Evolutionary conservation across 352 stramenopile species (phyloP).

Genomic region (Phytophthora podocarpi): DNA sequence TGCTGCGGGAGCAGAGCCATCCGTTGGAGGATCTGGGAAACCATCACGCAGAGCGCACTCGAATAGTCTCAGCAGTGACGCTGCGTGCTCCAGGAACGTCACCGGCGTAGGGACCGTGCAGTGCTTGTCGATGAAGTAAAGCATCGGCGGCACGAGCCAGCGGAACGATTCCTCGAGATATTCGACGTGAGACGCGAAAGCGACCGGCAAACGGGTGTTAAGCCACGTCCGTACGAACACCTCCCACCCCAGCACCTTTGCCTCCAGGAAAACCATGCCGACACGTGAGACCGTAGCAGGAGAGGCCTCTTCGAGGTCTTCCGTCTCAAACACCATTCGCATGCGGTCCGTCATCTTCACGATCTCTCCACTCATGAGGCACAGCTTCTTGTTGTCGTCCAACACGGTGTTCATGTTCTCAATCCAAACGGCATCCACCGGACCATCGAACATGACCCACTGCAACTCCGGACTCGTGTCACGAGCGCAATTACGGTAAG

Average conservation of each 20-base stretch:
- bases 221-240: constrained; percentile 90
- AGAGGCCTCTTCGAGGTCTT: constrained; percentile 90
- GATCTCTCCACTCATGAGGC: constrained; percentile 94
- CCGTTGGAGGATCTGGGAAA: constrained; percentile 25
- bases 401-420: constrained; percentile 97
- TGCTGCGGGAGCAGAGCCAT: constrained; percentile 31
- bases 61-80: constrained; percentile 81
- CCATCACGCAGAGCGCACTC: constrained; percentile 77
- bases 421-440: constrained; percentile 95
- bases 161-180: constrained; percentile 84
- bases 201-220: constrained; percentile 47
- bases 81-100: constrained; percentile 91
- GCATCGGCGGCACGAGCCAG: constrained; percentile 90
- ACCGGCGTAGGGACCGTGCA: constrained; percentile 85
- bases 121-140: constrained; percentile 94
- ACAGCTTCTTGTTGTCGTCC: constrained; percentile 95
- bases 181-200: constrained; percentile 39
- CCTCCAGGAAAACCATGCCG: constrained; percentile 94
- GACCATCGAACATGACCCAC: constrained; percentile 95
- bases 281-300: constrained; percentile 92
- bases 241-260: constrained; percentile 91
- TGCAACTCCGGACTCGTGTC: constrained; percentile 86
- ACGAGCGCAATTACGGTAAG: constrained; percentile 92
- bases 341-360: constrained; percentile 95
- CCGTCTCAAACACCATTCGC: constrained; percentile 97